Evolutionary conservation across 345 rosid species (phyloP).

Genomic region (Eucalyptus viminalis): DNA sequence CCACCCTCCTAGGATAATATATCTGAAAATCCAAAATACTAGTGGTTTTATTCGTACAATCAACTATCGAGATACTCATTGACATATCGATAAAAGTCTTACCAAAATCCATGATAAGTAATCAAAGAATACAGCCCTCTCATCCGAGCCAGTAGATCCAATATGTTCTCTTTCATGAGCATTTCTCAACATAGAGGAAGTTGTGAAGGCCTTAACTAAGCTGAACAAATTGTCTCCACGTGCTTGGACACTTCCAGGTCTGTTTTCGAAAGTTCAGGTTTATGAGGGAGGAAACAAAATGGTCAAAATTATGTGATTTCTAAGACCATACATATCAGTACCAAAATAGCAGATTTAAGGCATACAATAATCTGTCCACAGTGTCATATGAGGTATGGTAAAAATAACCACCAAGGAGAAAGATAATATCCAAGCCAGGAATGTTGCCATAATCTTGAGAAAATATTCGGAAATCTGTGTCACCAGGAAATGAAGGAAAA

Average conservation of each 20-base stretch:
- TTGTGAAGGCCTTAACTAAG: conserved; percentile 63
- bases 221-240: conserved; percentile 90
- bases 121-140: conserved; percentile 88
- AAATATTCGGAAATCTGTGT: conserved; percentile 92
- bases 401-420: conserved; percentile 92
- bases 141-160: conserved; percentile 29
- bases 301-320: neutral
- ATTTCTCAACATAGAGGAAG: conserved; percentile 60
- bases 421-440: conserved; percentile 96
- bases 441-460: conserved; percentile 80
- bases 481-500: conserved; percentile 89
- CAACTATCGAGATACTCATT: neutral
- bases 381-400: conserved; percentile 96
- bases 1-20: conserved; percentile 62
- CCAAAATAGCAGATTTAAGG: conserved; percentile 34
- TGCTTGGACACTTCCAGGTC: conserved; percentile 99
- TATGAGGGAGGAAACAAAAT: conserved; percentile 3
- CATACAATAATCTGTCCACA: conserved; percentile 94
- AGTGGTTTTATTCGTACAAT: neutral
- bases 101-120: conserved; percentile 78
- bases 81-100: neutral
- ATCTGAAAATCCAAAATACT: conserved; percentile 38
- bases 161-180: conserved; percentile 42
- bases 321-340: conserved; percentile 13
- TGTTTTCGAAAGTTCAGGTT: conserved; percentile 20